Base-by-base conservation (phyloP, 2,329 filamentous ascomycete genomes). In the Massarina eburnea region DNA sequence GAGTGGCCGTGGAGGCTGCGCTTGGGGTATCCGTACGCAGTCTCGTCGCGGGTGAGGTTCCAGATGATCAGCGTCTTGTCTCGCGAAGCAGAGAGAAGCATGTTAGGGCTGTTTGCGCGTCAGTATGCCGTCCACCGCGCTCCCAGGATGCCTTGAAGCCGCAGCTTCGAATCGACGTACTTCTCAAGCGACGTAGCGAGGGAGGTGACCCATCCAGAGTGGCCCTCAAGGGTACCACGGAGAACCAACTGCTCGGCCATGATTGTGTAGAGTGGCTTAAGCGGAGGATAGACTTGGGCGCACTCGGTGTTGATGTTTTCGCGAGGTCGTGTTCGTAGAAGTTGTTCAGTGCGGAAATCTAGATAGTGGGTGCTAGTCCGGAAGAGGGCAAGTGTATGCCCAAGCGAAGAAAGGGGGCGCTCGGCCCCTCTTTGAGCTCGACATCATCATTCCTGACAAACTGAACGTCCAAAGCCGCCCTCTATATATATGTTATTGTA, bases 21-120 rank as follows among this genome's bases (percentile, higher is more conserved):
- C 86, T 99, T 97, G 73, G 94, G 94, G 84, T 96, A 96, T 70
- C 94, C 94, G 84, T 97, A 99, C 74, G 89, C 87, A 75, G 86
- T 85, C 81, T 97, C 94, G 78, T 97, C 91, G 79, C 94, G 92
- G 78, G 94, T 97, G 72, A 99, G 84, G 85, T 96, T 96, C 94
- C 94, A 99, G 85, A 99, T 95, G 82, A 99, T 99, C 76, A 99
- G 83, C 66, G 89, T 89, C 88, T 97, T 96, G 85, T 99, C 94
- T 80, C 94, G 91, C 75, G 85, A 90, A 72, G 83, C 92, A 66
- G 94, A 99, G 71, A 99, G 86, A 76, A 99, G 91, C 92, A 99
- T 97, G 85, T 99, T 97, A 73, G 94, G 94, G 88, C 90, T 85
- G 71, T 55, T 57, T 46, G 48, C 43, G 45, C 32, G 62, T 73